Base-by-base conservation (phyloP, 345 rosid genomes). In the Geranium rotundifolium region DNA sequence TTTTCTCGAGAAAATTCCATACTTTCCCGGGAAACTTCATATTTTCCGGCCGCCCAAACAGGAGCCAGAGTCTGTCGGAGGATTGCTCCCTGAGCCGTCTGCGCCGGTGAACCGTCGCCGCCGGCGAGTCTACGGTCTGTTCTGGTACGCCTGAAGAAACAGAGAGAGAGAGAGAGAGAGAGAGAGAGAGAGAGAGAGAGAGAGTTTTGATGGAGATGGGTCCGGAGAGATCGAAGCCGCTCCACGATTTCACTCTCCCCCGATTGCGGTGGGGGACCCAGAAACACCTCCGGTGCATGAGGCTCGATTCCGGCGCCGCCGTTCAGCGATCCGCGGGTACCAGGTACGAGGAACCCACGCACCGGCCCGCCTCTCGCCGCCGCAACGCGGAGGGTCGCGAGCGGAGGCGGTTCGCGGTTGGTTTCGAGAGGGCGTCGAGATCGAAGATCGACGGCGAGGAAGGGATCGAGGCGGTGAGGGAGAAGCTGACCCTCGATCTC, bases 391-490 rank as follows among this genome's bases (percentile, higher is more conserved):
- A 73, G 73, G 61, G 63, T 31, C 7, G 7, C 7, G 62, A 57
- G 49, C 29, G 63, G 66, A 34, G 67, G 71, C 67, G 57, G 57
- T 58, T 5, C 31, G 60, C 55, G 68, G 54, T 2, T 3, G 68
- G 56, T 64, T 56, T 67, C 57, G 39, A 68, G 66, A 56, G 1
- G 76, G 61, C n/a, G 65, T 71, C 62, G 37, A 31, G 7, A 31
- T 31, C 37, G 37, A 31, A 31, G 61, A n/a, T 63, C 8, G 64
- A 46, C 54, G 63, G 52, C 19, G 69, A 41, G 50, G 85, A 77
- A 62, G 87, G 89, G 76, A 82, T 85, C 75, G 73, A 72, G 7
- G 85, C 72, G 50, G 76, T 77, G 58, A 66, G 81, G 65, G 87
- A 77, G 76, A 78, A 81, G 82, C 68, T 80, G 65, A 69, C 81